phyloP scores from a whole-genome alignment of 1,284 basidiomycete species.

The Heimioporus punctisporus region DNA sequence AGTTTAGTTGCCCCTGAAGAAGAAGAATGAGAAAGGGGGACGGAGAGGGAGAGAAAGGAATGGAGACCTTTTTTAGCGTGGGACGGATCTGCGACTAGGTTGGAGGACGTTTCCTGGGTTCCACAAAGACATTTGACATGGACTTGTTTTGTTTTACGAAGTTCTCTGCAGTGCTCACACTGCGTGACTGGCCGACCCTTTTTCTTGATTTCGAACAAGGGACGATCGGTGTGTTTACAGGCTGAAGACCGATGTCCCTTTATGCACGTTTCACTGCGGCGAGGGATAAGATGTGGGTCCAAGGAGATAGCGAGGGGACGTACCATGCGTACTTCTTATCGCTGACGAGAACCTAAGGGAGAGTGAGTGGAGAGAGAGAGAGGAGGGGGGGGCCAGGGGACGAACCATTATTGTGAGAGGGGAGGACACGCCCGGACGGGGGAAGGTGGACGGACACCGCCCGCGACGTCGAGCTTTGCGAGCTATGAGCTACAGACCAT shows the following conservation, averaged over 20 bases:
- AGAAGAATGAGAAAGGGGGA: conserved; percentile 14
- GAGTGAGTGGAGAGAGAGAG: too few relatives aligned
- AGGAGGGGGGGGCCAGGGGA: conserved; percentile 7
- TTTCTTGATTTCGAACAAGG: conserved; percentile 82
- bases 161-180: conserved; percentile 76
- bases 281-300: conserved; percentile 6
- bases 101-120: conserved; percentile 33
- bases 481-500: conserved; percentile 43
- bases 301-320: conserved; percentile 20
- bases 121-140: conserved; percentile 71
- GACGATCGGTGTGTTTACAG: conserved; percentile 77
- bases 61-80: conserved; percentile 60
- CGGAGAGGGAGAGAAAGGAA: conserved; percentile 4
- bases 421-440: conserved; percentile 42
- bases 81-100: conserved; percentile 32
- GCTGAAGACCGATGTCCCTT: conserved; percentile 82
- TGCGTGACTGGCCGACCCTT: conserved; percentile 83
- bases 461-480: conserved; percentile 44
- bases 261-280: conserved; percentile 74
- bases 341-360: conserved; percentile 67
- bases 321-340: conserved; percentile 85
- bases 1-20: conserved; percentile 52
- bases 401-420: conserved; percentile 38
- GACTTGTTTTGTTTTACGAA: conserved; percentile 75
- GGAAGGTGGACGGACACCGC: conserved; percentile 42